Evolutionary conservation across 208 protist species (phyloP).

Genomic region (Leishmania major): DNA sequence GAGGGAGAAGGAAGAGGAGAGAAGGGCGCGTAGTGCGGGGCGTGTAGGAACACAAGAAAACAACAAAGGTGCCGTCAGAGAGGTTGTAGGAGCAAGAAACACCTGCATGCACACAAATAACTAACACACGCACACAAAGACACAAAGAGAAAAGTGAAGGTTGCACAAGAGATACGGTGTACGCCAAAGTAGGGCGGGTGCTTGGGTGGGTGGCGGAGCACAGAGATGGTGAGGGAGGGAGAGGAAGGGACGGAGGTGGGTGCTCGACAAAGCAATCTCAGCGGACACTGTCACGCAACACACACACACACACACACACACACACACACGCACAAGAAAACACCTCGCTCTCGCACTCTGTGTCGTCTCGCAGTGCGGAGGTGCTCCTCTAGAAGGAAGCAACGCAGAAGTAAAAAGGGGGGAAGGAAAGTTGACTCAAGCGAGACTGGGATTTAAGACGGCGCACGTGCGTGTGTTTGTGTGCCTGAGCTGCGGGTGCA

Average conservation of each 20-base stretch:
- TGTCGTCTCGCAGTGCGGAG: background rate
- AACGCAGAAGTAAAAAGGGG: background rate
- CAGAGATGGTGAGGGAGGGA: background rate
- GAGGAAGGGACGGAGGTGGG: background rate
- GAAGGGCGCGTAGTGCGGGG: background rate
- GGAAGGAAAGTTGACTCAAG: background rate
- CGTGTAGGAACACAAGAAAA: background rate
- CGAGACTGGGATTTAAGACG: background rate
- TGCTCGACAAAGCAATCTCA: background rate
- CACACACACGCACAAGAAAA: background rate
- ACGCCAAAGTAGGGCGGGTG: background rate
- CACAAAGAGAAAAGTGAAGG: background rate
- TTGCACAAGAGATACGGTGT: background rate
- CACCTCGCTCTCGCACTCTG: background rate
- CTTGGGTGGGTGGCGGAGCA: background rate
- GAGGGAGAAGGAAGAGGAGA: background rate
- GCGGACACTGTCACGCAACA: background rate
- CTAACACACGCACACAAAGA: background rate
- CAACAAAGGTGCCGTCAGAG: background rate
- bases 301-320: background rate
- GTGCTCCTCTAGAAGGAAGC: background rate
- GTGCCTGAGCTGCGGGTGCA: background rate
- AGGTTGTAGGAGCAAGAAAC: background rate
- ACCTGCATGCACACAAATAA: background rate
- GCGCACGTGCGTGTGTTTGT: background rate